phyloP scores from a whole-genome alignment of 768 basidiomycete genomes.

The Auricularia sp. region DNA sequence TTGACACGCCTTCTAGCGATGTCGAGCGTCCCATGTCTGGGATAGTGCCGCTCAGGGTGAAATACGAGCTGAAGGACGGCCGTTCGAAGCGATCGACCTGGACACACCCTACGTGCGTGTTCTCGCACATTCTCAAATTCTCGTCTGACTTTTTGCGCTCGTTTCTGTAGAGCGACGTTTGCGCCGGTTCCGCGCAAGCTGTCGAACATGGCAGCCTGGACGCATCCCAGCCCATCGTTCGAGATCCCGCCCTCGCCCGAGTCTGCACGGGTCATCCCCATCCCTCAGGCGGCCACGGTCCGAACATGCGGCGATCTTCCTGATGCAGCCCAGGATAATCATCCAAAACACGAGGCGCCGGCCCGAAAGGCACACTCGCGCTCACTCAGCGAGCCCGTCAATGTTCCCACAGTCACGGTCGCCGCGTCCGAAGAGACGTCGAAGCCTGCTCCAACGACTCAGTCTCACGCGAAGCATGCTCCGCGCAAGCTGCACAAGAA shows the following conservation, averaged over 20 bases:
- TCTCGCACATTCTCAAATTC: not conserved
- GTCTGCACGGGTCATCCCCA: not conserved
- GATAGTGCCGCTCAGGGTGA: not conserved
- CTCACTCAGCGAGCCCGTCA: not conserved
- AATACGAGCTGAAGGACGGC: not conserved
- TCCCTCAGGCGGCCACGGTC: not conserved
- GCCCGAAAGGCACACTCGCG: not conserved
- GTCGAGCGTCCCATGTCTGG: not conserved
- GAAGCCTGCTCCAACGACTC: not conserved
- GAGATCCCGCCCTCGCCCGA: not conserved
- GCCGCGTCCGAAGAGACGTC: not conserved
- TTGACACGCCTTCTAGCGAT: not conserved
- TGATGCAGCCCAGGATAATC: not conserved
- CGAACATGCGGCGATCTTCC: too few relatives aligned
- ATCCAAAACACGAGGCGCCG: not conserved
- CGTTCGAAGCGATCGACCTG: not conserved
- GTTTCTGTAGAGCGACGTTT: not conserved
- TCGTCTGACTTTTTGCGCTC: not conserved
- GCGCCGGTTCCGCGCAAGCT: not conserved
- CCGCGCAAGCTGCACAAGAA: slow-evolving; percentile 1
- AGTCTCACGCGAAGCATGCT: not conserved
- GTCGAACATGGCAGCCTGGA: not conserved
- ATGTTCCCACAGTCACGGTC: not conserved
- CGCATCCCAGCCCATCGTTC: not conserved
- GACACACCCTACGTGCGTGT: not conserved